These are phyloP conservation scores for Ophiocordyceps camponoti-floridani DNA, from an alignment of 2,329 filamentous ascomycete genomes.

Conservation along the genomic window DNA sequence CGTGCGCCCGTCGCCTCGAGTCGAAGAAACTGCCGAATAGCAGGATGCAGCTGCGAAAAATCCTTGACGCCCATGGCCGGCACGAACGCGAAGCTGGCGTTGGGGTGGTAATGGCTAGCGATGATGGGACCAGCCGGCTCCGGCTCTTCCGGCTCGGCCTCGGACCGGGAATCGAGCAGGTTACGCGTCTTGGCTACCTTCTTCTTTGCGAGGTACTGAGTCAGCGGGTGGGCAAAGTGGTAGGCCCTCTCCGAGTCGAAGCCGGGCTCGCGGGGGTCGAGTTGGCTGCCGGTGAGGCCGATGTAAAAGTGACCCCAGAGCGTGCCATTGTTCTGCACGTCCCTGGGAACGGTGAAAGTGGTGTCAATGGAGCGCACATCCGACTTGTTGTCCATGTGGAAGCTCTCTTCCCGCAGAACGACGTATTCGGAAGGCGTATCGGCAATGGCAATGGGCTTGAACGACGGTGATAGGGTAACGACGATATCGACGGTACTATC, in stretches of 20 bases:
- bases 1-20: slow-evolving; percentile 67
- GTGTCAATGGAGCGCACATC: slow-evolving; percentile 65
- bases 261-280: slow-evolving; percentile 55
- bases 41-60: slow-evolving; percentile 51
- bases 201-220: slow-evolving; percentile 81
- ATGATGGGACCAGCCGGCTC: slow-evolving; percentile 48
- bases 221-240: slow-evolving; percentile 71
- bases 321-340: slow-evolving; percentile 81
- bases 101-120: slow-evolving; percentile 84
- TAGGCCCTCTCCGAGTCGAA: slow-evolving; percentile 66
- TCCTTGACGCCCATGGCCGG: slow-evolving; percentile 58
- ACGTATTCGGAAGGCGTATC: slow-evolving; percentile 47
- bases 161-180: slow-evolving; percentile 42
- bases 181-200: slow-evolving; percentile 78
- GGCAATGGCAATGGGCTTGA: slow-evolving; percentile 49
- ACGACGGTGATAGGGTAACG: slow-evolving; percentile 66
- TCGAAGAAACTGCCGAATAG: slow-evolving; percentile 58
- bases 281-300: slow-evolving; percentile 51
- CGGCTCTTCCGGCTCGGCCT: slow-evolving; percentile 24
- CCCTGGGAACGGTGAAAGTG: slow-evolving; percentile 56
- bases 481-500: slow-evolving; percentile 66
- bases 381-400: slow-evolving; percentile 60
- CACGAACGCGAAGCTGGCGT: slow-evolving; percentile 77
- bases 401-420: slow-evolving; percentile 64
- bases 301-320: slow-evolving; percentile 92